Conservation (phyloP, 257 asterid genomes). For the Solanum boliviense region DNA sequence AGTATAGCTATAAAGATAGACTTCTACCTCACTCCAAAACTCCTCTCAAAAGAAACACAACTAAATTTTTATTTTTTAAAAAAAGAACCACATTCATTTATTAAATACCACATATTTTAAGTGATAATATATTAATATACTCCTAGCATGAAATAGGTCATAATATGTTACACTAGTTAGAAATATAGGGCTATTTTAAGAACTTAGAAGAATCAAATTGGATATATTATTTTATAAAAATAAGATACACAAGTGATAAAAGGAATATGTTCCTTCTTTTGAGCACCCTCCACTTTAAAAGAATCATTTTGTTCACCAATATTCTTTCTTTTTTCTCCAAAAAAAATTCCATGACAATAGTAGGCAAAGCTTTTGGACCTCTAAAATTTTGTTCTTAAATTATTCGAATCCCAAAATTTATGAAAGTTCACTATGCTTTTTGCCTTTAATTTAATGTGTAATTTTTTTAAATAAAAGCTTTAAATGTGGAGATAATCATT, state of each 20-base stretch:
- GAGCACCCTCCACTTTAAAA: conserved; percentile 42
- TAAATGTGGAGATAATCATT: background rate
- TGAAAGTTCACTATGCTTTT: background rate
- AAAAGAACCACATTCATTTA: background rate
- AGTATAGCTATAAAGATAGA: too few relatives aligned
- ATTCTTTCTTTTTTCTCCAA: conserved; percentile 33
- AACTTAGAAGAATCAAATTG: conserved; percentile 18
- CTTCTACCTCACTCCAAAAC: too few relatives aligned
- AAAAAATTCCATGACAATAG: background rate
- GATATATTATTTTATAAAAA: conserved; percentile 6
- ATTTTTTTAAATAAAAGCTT: background rate
- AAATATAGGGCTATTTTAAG: conserved; percentile 9
- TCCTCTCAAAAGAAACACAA: too few relatives aligned
- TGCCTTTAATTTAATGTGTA: background rate
- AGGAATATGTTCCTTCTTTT: conserved; percentile 53
- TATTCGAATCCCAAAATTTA: conserved; percentile 2
- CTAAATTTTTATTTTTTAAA: too few relatives aligned
- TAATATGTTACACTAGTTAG: conserved; percentile 18
- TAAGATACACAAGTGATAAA: conserved; percentile 14
- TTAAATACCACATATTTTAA: conserved; percentile 9
- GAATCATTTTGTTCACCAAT: conserved; percentile 33
- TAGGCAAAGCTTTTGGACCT: background rate
- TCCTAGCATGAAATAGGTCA: background rate
- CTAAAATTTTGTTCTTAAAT: background rate
- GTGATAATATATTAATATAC: background rate